These are phyloP conservation scores for Gastrolobium villosum DNA, from an alignment of 306 rosid genomes.

Conservation along the genomic window DNA sequence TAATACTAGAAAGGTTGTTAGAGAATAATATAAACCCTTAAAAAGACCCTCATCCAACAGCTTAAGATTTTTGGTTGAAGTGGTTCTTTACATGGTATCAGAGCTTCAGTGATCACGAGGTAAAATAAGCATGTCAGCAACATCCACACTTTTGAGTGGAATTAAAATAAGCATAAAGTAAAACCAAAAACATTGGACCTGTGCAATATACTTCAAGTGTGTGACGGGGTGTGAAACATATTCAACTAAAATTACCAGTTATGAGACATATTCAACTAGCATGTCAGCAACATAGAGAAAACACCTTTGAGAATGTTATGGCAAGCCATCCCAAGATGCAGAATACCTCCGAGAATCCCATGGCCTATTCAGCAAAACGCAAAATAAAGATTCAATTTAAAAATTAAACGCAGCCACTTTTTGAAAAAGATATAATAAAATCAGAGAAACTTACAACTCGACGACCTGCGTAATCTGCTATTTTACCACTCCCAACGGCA, in stretches of 20 bases:
- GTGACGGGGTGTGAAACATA: too few relatives aligned
- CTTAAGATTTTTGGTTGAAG: too few relatives aligned
- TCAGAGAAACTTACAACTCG: constrained; percentile 70
- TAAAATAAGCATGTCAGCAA: too few relatives aligned
- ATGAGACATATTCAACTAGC: not conserved
- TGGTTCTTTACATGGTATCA: too few relatives aligned
- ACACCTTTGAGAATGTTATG: constrained; percentile 71
- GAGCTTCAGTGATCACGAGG: too few relatives aligned
- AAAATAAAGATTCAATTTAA: not conserved
- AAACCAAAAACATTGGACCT: too few relatives aligned
- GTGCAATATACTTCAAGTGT: too few relatives aligned
- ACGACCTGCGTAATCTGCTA: constrained; percentile 81
- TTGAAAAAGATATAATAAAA: not conserved
- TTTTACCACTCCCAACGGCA: constrained; percentile 75
- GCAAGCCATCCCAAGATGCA: constrained; percentile 87
- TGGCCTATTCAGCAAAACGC: constrained; percentile 61
- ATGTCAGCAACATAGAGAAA: not conserved
- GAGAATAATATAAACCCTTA: too few relatives aligned
- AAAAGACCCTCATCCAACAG: too few relatives aligned
- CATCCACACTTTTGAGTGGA: too few relatives aligned
- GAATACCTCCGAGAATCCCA: constrained; percentile 74
- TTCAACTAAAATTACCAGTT: not conserved
- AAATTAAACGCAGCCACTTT: not conserved
- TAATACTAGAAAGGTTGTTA: not conserved
- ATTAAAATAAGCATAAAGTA: too few relatives aligned